Percentiles rank a stretch among this genome's conserved stretches.
These are phyloP conservation scores for Elymus sibiricus DNA, from an alignment of 176 grass and related monocot species.

Conservation along the genomic window DNA sequence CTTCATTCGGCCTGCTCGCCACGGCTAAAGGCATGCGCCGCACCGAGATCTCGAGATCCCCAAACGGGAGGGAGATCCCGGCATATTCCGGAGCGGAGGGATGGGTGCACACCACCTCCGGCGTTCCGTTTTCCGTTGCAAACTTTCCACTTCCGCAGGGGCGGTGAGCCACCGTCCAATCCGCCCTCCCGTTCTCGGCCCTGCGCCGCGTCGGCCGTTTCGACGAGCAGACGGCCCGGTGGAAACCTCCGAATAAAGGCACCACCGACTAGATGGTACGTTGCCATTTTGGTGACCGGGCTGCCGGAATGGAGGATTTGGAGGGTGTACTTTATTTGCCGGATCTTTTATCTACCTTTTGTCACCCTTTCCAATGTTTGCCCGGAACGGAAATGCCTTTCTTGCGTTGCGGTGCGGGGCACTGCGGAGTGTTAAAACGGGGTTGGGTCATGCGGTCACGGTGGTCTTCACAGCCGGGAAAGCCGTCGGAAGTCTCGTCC, in stretches of 20 bases:
- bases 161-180: neutral
- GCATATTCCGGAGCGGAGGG: too few species aligned
- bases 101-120: neutral
- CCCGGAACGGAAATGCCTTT: neutral
- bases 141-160: neutral
- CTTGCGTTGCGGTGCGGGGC: too few species aligned
- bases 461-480: slow-evolving; percentile 1
- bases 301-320: too few species aligned
- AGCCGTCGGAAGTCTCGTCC: slow-evolving; percentile 8
- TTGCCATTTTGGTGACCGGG: neutral
- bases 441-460: neutral
- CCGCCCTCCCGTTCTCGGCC: neutral
- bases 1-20: neutral
- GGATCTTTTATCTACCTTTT: neutral
- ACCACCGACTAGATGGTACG: neutral
- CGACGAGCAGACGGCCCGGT: neutral
- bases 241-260: too few species aligned
- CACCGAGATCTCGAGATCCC: neutral
- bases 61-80: neutral
- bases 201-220: neutral
- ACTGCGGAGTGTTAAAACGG: too few species aligned
- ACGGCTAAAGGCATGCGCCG: neutral
- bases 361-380: neutral
- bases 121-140: neutral
- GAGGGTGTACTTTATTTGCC: neutral